phyloP scores from a whole-genome alignment of 129 eudicot genomes.

The Deinandra increscens region DNA sequence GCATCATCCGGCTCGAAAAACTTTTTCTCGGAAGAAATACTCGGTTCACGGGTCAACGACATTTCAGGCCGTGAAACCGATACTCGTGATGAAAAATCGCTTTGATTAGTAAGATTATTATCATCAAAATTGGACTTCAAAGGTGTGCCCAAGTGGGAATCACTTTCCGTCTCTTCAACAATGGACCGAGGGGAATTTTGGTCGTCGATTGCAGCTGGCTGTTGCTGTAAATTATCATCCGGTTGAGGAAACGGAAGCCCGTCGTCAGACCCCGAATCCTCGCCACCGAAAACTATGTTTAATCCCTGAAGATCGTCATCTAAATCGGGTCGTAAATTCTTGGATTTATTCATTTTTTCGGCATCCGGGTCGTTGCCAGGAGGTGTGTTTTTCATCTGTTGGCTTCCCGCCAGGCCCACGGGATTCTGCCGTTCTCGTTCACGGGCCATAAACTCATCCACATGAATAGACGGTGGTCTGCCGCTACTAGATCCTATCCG shows the following conservation, averaged over 20 bases:
- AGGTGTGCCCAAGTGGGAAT: slow-evolving; percentile 61
- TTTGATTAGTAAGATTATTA: slow-evolving; percentile 52
- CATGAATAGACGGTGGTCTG: slow-evolving; percentile 97
- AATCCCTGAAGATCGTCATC: slow-evolving; percentile 96
- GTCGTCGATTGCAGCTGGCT: slow-evolving; percentile 55
- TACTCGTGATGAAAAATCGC: slow-evolving; percentile 75
- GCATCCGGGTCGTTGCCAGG: slow-evolving; percentile 45
- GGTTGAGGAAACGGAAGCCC: slow-evolving; percentile 91
- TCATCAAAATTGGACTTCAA: slow-evolving; percentile 56
- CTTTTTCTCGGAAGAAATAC: slow-evolving; percentile 73
- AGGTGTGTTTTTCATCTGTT: slow-evolving; percentile 40
- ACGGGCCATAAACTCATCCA: slow-evolving; percentile 96
- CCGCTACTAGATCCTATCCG: slow-evolving; percentile 84
- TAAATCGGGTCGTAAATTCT: slow-evolving; percentile 32
- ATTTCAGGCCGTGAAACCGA: slow-evolving; percentile 68
- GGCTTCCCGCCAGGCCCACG: slow-evolving; percentile 35
- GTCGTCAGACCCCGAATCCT: slow-evolving; percentile 86
- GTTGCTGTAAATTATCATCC: slow-evolving; percentile 62
- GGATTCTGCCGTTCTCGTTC: slow-evolving; percentile 89
- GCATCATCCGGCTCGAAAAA: slow-evolving; percentile 45
- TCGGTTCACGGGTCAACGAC: slow-evolving; percentile 70
- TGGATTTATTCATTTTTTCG: slow-evolving; percentile 41
- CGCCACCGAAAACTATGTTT: slow-evolving; percentile 90
- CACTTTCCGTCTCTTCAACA: slow-evolving; percentile 96
- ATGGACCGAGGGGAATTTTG: slow-evolving; percentile 74